A percentile compares a stretch with the other conserved stretches of the same genome.
These are phyloP conservation scores for Drechslerella stenobrocha DNA, from an alignment of 2,329 filamentous ascomycete genomes.

Conservation along the genomic window DNA sequence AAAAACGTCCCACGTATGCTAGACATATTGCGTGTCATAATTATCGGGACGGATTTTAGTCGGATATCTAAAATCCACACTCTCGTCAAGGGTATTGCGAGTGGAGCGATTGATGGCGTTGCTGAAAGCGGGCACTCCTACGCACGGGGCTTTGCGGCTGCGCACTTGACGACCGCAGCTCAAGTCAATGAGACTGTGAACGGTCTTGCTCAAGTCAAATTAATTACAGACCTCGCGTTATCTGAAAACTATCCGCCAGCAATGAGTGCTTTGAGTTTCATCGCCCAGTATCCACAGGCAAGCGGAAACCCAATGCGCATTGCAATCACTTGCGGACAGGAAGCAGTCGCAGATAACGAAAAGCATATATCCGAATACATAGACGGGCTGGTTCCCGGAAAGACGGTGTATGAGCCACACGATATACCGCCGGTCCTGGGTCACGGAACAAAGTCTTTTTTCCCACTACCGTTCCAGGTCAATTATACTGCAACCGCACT, in stretches of 20 bases:
- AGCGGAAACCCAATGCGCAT: slow-evolving; percentile 60
- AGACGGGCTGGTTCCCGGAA: slow-evolving; percentile 59
- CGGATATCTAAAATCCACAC: slow-evolving; percentile 79
- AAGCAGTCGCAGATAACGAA: slow-evolving; percentile 72
- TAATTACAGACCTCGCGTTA: slow-evolving; percentile 71
- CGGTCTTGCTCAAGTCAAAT: slow-evolving; percentile 85
- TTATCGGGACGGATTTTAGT: slow-evolving; percentile 86
- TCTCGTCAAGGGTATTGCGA: slow-evolving; percentile 80
- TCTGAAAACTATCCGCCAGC: slow-evolving; percentile 59
- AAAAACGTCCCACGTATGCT: slow-evolving; percentile 90
- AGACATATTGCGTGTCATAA: slow-evolving; percentile 75
- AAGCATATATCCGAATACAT: slow-evolving; percentile 73
- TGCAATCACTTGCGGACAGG: slow-evolving; percentile 81
- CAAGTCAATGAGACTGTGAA: slow-evolving; percentile 63
- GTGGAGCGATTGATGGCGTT: slow-evolving; percentile 87
- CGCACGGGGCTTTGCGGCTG: slow-evolving; percentile 80
- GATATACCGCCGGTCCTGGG: slow-evolving; percentile 54
- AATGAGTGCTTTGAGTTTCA: slow-evolving; percentile 73
- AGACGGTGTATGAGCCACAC: slow-evolving; percentile 53
- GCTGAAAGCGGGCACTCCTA: slow-evolving; percentile 87
- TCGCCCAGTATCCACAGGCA: slow-evolving; percentile 35
- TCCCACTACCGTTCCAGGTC: slow-evolving; percentile 93
- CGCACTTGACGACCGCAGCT: slow-evolving; percentile 69
- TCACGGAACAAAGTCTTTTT: slow-evolving; percentile 71
- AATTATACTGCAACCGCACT: slow-evolving; percentile 86